Base-by-base conservation (phyloP, 345 rosid genomes). In the Bruguiera sexangula region DNA sequence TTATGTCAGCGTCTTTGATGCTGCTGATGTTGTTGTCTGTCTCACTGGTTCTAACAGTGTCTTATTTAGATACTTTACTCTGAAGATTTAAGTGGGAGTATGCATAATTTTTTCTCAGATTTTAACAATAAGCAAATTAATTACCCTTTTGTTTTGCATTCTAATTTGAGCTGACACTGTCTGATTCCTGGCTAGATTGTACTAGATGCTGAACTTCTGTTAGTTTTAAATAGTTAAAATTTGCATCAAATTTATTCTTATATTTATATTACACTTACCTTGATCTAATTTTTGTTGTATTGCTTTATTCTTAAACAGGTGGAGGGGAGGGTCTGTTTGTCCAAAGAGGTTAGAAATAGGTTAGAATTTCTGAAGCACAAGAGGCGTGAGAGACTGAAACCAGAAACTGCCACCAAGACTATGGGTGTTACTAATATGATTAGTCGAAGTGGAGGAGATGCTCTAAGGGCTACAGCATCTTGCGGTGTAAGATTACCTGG, bases 391-490 rank as follows among this genome's bases (percentile, higher is more conserved):
- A 83, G 81, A 71, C 73, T 85, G 87, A 96, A 85, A 85, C 60
- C 93, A 73, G 89, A 78, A 75, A 62, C 77, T 62, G 61, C 69
- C 31, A 69, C 65, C 69, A 86, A 80, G 79, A 72, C 86, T 57
- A 70, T 69, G 61, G 79, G 84, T 69, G 37, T 78, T 59, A 46
- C 79, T 60, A 82, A 77, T 32, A 73, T 78, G 74, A 76, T 86
- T 87, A 83, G 84, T 77, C 86, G 97, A 82, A 92, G 95, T 66
- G 96, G 93, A 59, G 96, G 97, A 63, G 98, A 92, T 83, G 86
- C 91, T 57, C 78, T 89, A 78, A 83, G 91, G 74, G 85, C 81
- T 78, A 78, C 99, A 52, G 83, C 93, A 18, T 83, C 97, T 16
- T 92, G 89, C 79, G 96, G 99, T 64, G 79, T 87, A 73, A 84